Evolutionary conservation across 2,329 filamentous ascomycete genomes (phyloP), one percentile per base, ranked within the genome.

Genomic region (Aspergillus uvarum): DNA sequence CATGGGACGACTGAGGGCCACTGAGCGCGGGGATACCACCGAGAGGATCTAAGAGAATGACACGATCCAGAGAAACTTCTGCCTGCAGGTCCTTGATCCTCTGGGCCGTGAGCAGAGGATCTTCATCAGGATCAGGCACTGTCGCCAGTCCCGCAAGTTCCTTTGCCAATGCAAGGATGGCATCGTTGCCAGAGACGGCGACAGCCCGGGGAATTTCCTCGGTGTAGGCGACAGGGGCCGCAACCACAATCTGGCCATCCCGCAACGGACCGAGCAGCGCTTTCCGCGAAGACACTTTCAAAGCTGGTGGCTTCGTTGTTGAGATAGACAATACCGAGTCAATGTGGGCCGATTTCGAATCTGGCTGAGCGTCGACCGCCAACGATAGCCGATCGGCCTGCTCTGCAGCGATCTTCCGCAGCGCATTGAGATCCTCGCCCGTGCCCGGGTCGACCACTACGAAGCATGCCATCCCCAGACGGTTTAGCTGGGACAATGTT

Each of bases 41-140:
- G 0, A 92, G 78, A 0, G 91, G 88, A 73, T 99, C 95, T 6
- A 99, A 82, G 29, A 99, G 80, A 63, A 99, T 96, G 47, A 99
- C 82, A 38, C 94, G 85, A 71, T 98, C 94, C 5, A 99, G 78
- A 0, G 85, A 84, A 0, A 88, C 84, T 61, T 86, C 76, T 31
- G 83, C 82, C 58, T 78, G 78, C 2, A 81, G 72, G 52, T 71
- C 71, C 56, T 68, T 67, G 51, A 79, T 73, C 54, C 75, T 76
- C 61, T 77, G 72, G 35, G 71, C 76, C 12, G 73, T 76, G 48
- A 72, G 66, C 48, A 68, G 65, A 4, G 78, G 76, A 58, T 82
- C 78, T 56, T 82, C 80, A 7, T 80, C 77, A 2, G 74, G 72
- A 35, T 73, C 68, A 14, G 74, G 68, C 10, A 70, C 66, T 6